Conservation (phyloP, 352 stramenopile genomes). For the Blastocystis sp. region DNA sequence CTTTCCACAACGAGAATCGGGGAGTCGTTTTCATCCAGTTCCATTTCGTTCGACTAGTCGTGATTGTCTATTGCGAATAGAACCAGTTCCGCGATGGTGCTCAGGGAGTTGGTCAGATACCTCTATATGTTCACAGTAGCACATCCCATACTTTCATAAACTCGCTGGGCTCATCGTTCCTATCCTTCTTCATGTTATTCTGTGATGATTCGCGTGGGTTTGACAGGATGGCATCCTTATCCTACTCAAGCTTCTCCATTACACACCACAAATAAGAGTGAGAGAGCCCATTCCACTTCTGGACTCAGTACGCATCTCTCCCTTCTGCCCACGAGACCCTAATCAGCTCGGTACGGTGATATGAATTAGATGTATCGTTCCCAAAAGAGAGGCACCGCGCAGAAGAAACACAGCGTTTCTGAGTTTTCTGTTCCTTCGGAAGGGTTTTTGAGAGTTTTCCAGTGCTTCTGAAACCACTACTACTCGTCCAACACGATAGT, state of each 20-base stretch:
- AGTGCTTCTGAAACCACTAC: background rate
- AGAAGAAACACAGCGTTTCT: too few species aligned
- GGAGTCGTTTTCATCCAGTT: background rate
- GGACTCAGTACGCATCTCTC: too few species aligned
- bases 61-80: background rate
- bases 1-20: background rate
- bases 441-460: constrained; percentile 5
- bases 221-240: too few species aligned
- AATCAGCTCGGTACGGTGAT: too few species aligned
- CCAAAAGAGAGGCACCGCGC: too few species aligned
- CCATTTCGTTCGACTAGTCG: constrained; percentile 43
- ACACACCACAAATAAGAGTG: too few species aligned
- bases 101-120: constrained; percentile 64
- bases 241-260: too few species aligned
- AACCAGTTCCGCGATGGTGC: constrained; percentile 55
- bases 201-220: background rate
- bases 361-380: too few species aligned
- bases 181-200: constrained; percentile 20
- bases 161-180: constrained; percentile 21
- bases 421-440: background rate
- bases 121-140: background rate
- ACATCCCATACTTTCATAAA: constrained; percentile 36
- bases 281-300: too few species aligned
- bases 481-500: background rate
- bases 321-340: too few species aligned